Conservation (phyloP, 176 grass and related monocot species). For the Lolium multiflorum region DNA sequence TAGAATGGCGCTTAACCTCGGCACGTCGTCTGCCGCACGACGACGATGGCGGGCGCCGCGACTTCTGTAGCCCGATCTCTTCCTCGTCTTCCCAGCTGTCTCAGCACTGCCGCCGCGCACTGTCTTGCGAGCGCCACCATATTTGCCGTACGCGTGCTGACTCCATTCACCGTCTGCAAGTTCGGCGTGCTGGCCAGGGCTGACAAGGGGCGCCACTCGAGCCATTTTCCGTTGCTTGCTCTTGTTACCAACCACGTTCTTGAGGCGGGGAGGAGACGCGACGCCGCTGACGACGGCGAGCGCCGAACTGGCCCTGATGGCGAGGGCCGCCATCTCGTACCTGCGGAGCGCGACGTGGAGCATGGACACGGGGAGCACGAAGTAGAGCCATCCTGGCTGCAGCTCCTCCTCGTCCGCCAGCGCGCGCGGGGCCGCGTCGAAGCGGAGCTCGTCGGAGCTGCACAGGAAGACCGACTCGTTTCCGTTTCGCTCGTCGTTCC, state of each 20-base stretch:
- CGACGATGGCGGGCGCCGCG: too few relatives aligned
- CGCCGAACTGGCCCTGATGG: background rate
- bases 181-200: background rate
- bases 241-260: background rate
- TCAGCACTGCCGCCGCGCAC: too few relatives aligned
- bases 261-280: constrained; percentile 27
- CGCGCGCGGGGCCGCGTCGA: constrained; percentile 46
- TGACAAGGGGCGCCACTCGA: constrained; percentile 27
- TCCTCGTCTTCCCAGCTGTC: too few relatives aligned
- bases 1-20: too few relatives aligned
- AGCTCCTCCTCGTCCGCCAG: constrained; percentile 43
- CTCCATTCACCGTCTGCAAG: background rate
- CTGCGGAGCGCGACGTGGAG: constrained; percentile 41
- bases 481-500: too few relatives aligned
- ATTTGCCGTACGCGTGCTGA: too few relatives aligned
- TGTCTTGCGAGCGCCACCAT: too few relatives aligned
- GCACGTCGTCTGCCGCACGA: too few relatives aligned
- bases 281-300: constrained; percentile 62
- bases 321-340: constrained; percentile 54
- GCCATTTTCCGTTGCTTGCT: background rate
- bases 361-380: constrained; percentile 56
- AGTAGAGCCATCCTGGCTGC: constrained; percentile 67
- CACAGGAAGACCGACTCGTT: constrained; percentile 51
- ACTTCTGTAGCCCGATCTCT: too few relatives aligned
- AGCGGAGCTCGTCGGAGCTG: constrained; percentile 2